phyloP scores from a whole-genome alignment of 257 asterid species.

The Craterostigma plantagineum region DNA sequence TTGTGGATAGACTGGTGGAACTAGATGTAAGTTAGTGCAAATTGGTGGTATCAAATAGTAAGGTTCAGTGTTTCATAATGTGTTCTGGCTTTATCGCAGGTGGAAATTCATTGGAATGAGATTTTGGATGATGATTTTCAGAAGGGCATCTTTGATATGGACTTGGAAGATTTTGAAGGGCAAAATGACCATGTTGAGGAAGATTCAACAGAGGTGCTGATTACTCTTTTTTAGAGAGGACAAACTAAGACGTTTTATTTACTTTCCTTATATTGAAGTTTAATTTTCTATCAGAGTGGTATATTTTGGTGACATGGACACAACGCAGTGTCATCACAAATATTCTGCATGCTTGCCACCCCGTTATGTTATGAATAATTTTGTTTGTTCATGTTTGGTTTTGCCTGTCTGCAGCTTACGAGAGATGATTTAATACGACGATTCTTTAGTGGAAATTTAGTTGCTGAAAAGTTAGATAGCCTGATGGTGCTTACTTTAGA shows the following conservation, averaged over 20 bases:
- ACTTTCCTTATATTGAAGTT: not conserved
- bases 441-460: slow-evolving; percentile 30
- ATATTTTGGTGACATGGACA: no score
- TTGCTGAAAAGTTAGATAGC: slow-evolving; percentile 64
- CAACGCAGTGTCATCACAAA: no score
- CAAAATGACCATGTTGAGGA: slow-evolving; percentile 25
- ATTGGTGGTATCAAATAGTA: no score
- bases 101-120: slow-evolving; percentile 67
- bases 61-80: no score
- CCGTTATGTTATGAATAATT: no score
- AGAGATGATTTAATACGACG: slow-evolving; percentile 37
- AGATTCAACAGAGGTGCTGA: slow-evolving; percentile 37
- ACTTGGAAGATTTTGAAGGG: slow-evolving; percentile 66
- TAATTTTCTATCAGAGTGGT: not conserved
- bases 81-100: slow-evolving; percentile 18
- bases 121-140: slow-evolving; percentile 62
- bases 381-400: no score
- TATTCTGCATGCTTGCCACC: no score
- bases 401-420: slow-evolving; percentile 31
- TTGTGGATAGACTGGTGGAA: slow-evolving; percentile 57
- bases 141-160: slow-evolving; percentile 76
- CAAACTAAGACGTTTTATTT: not conserved
- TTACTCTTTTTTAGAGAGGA: no score
- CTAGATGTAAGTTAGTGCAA: slow-evolving; percentile 59
- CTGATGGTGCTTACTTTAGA: slow-evolving; percentile 68